Conservation (phyloP, 257 asterid genomes). For the Fraxinus quadrangulata region DNA sequence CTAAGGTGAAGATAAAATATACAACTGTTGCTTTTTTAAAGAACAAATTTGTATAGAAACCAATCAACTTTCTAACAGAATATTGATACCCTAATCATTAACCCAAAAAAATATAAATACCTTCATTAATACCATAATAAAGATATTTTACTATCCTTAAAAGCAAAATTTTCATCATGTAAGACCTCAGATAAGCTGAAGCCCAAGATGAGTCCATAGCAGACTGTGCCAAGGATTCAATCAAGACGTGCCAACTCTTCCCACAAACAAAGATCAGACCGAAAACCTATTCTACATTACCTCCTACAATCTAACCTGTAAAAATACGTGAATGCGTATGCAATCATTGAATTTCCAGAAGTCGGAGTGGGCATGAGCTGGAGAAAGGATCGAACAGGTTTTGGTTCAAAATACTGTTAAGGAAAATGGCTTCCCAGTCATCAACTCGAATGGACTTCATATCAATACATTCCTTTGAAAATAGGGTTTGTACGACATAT, state of each 20-base stretch:
- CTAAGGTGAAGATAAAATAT: slow-evolving; percentile 10
- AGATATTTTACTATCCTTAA: not conserved
- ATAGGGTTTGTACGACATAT: slow-evolving; percentile 95
- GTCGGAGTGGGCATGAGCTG: slow-evolving; percentile 5
- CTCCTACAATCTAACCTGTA: slow-evolving; percentile 26
- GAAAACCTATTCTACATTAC: slow-evolving; percentile 7
- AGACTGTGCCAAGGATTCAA: not conserved
- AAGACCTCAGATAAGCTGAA: not conserved
- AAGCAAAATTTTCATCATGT: not conserved
- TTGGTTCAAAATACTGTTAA: not conserved
- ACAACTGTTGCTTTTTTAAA: slow-evolving; percentile 21
- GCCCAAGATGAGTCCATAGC: not conserved
- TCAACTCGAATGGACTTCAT: slow-evolving; percentile 21
- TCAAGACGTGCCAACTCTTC: not conserved
- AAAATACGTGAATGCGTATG: slow-evolving; percentile 17
- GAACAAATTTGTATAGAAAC: slow-evolving; percentile 2
- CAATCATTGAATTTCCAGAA: slow-evolving; percentile 21
- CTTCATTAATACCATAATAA: not conserved
- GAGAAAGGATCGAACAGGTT: slow-evolving; percentile 8
- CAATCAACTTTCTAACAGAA: slow-evolving; percentile 23
- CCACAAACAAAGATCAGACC: not conserved
- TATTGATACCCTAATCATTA: slow-evolving; percentile 21
- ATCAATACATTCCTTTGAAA: slow-evolving; percentile 94
- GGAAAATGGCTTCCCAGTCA: slow-evolving; percentile 18
- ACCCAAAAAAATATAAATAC: slow-evolving; percentile 1